Conservation (phyloP, 768 basidiomycete genomes). For the Tricholoma bakamatsutake region DNA sequence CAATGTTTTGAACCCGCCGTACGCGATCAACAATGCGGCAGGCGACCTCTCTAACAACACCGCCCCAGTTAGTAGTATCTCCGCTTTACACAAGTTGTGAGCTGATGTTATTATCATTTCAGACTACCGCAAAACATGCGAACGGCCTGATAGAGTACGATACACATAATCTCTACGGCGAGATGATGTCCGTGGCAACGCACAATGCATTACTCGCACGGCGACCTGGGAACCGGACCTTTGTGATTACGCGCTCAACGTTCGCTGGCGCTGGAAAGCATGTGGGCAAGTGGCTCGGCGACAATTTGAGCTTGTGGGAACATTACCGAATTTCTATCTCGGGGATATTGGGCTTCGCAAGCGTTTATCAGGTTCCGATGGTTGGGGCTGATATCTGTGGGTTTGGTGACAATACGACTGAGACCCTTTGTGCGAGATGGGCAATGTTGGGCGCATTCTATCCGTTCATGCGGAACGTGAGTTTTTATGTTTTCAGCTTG, state of each 20-base stretch:
- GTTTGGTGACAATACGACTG: slow-evolving; percentile 58
- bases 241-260: slow-evolving; percentile 70
- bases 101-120: not conserved
- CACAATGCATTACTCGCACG: slow-evolving; percentile 57
- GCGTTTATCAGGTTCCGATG: slow-evolving; percentile 67
- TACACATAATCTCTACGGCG: slow-evolving; percentile 63
- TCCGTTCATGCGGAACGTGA: slow-evolving; percentile 74
- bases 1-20: slow-evolving; percentile 45
- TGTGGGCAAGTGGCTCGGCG: slow-evolving; percentile 74
- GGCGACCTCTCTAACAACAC: slow-evolving; percentile 50
- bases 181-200: slow-evolving; percentile 65
- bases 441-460: slow-evolving; percentile 72
- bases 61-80: slow-evolving; percentile 36
- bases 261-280: slow-evolving; percentile 61
- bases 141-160: slow-evolving; percentile 59
- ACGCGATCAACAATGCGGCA: slow-evolving; percentile 53
- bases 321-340: slow-evolving; percentile 57
- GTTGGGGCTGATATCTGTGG: slow-evolving; percentile 74
- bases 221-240: slow-evolving; percentile 51
- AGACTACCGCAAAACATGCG: slow-evolving; percentile 44
- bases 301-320: slow-evolving; percentile 54
- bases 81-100: not conserved
- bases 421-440: slow-evolving; percentile 70
- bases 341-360: slow-evolving; percentile 62
- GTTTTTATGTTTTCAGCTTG: slow-evolving; percentile 12